Evolutionary conservation across 2,329 filamentous ascomycete species (phyloP).

Genomic region (Penicillium sp.): DNA sequence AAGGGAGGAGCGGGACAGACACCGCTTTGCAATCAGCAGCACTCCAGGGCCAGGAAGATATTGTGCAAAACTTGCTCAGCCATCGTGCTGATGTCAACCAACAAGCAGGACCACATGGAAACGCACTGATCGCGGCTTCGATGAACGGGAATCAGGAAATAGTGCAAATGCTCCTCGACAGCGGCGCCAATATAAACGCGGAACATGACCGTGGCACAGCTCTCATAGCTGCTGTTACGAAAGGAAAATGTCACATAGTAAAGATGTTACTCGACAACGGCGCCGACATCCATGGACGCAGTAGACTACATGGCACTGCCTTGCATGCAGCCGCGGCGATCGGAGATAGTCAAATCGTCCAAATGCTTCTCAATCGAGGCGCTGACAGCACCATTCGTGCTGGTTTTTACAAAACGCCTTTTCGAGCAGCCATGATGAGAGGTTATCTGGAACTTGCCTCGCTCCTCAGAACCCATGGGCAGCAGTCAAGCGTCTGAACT

Average conservation of each 20-base stretch:
- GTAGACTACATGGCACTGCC: not conserved
- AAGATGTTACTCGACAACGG: constrained; percentile 1
- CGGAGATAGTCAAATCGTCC: not conserved
- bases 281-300: not conserved
- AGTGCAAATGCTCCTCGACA: not conserved
- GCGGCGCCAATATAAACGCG: not conserved
- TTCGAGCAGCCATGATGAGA: not conserved
- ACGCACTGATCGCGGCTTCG: not conserved
- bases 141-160: not conserved
- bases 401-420: not conserved
- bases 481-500: not conserved
- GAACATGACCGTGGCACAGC: not conserved
- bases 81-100: not conserved
- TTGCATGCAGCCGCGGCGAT: not conserved
- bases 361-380: not conserved
- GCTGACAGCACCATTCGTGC: not conserved
- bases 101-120: not conserved
- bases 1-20: fast-evolving
- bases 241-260: not conserved
- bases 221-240: not conserved
- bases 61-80: not conserved
- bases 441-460: not conserved
- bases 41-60: not conserved
- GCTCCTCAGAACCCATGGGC: not conserved
- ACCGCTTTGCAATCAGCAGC: not conserved